Percentiles rank a stretch among this genome's conserved stretches.
Conservation (phyloP, 2,329 filamentous ascomycete genomes). For the Fusarium sp. region DNA sequence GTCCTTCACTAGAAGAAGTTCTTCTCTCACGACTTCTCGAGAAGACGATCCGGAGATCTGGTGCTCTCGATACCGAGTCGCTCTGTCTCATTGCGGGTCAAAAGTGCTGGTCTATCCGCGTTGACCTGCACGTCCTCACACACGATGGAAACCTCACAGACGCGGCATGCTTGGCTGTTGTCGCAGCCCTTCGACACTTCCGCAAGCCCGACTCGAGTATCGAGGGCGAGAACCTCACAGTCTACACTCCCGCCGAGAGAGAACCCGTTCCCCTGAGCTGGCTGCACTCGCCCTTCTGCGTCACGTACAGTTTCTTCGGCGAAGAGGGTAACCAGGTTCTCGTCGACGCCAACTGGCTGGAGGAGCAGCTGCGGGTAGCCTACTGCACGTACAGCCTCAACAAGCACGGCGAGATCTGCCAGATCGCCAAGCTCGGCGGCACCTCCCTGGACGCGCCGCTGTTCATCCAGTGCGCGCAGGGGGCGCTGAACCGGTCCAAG, state of each 20-base stretch:
- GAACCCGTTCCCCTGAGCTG: constrained; percentile 90
- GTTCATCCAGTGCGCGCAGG: constrained; percentile 76
- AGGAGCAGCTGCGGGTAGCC: constrained; percentile 77
- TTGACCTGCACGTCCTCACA: constrained; percentile 88
- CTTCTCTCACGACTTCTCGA: constrained; percentile 89
- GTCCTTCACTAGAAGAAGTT: constrained; percentile 82
- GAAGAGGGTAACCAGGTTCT: constrained; percentile 72
- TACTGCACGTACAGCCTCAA: constrained; percentile 86
- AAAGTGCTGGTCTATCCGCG: constrained; percentile 90
- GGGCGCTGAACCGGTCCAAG: constrained; percentile 80
- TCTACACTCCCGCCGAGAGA: constrained; percentile 84
- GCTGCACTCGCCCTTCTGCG: constrained; percentile 88
- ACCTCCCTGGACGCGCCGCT: constrained; percentile 79
- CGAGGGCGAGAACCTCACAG: constrained; percentile 80
- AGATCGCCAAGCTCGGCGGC: constrained; percentile 90
- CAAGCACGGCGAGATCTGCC: constrained; percentile 86
- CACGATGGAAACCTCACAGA: constrained; percentile 92
- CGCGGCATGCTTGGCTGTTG: constrained; percentile 82
- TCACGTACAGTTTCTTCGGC: constrained; percentile 86
- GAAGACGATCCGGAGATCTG: constrained; percentile 90
- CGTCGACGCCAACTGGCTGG: constrained; percentile 74
- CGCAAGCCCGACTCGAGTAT: constrained; percentile 88
- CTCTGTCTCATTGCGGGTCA: constrained; percentile 89
- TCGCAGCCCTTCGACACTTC: constrained; percentile 90
- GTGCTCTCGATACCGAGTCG: constrained; percentile 93